Evolutionary conservation across 257 asterid genomes (phyloP).

Genomic region (Echium plantagineum): DNA sequence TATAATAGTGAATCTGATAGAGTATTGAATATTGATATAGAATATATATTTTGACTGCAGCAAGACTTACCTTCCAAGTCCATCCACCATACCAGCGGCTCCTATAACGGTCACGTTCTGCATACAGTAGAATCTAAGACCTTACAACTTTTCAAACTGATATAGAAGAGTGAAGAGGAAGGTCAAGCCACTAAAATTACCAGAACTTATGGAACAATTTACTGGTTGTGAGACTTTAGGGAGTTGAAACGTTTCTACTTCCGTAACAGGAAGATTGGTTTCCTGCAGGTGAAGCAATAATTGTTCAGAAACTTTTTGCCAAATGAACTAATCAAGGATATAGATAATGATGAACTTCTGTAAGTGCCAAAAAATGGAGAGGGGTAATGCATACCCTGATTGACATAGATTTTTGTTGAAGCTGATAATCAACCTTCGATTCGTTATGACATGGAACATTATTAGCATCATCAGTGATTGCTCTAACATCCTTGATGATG

Average conservation of each 20-base stretch:
- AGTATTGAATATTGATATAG: background rate
- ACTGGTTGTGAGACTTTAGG: slow-evolving; percentile 19
- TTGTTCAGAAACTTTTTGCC: background rate
- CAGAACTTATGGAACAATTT: slow-evolving; percentile 23
- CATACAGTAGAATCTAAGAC: slow-evolving; percentile 11
- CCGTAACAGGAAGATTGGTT: slow-evolving; percentile 19
- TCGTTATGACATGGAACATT: slow-evolving; percentile 11
- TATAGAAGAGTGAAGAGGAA: slow-evolving; percentile 10
- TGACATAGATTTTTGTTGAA: slow-evolving; percentile 20
- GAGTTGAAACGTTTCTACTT: slow-evolving; percentile 21
- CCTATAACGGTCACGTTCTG: slow-evolving; percentile 41
- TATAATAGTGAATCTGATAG: too few relatives aligned
- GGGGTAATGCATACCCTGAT: slow-evolving; percentile 17
- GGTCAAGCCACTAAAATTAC: slow-evolving; percentile 19
- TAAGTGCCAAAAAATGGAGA: background rate
- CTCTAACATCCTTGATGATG: slow-evolving; percentile 11
- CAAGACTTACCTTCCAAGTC: slow-evolving; percentile 43
- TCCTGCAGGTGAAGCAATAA: slow-evolving; percentile 27
- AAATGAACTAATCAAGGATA: background rate
- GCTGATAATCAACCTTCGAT: slow-evolving; percentile 18
- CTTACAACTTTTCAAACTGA: slow-evolving; percentile 8
- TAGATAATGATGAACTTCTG: background rate
- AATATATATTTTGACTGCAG: background rate
- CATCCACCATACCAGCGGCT: slow-evolving; percentile 88
- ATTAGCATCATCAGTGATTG: slow-evolving; percentile 20